Conservation (phyloP, 2,329 filamentous ascomycete genomes). For the Colletotrichum viniferum region DNA sequence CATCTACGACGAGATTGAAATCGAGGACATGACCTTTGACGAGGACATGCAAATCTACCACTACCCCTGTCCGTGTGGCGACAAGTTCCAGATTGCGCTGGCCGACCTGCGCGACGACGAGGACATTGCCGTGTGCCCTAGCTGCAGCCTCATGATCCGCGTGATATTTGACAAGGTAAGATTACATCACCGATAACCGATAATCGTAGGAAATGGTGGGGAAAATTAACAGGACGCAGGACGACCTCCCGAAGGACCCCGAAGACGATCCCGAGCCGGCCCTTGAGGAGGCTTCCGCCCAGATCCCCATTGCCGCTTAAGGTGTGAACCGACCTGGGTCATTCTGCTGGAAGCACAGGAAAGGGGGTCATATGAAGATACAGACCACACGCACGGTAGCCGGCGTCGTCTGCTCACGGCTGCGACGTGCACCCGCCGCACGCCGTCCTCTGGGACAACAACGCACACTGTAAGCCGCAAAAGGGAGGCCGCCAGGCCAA, state of each 20-base stretch:
- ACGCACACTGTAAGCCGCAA: neutral
- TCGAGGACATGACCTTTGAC: slow-evolving; percentile 97
- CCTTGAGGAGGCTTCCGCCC: slow-evolving; percentile 32
- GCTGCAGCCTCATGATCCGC: slow-evolving; percentile 94
- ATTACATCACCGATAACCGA: too few species aligned
- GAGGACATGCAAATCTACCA: slow-evolving; percentile 83
- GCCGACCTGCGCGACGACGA: slow-evolving; percentile 85
- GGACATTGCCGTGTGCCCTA: slow-evolving; percentile 96
- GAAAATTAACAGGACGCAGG: slow-evolving; percentile 31
- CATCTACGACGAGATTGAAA: slow-evolving; percentile 97
- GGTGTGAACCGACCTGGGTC: neutral
- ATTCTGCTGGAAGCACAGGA: neutral
- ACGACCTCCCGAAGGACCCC: slow-evolving; percentile 47
- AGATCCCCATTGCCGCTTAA: slow-evolving; percentile 47
- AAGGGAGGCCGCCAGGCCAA: neutral
- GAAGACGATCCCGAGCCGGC: slow-evolving; percentile 33
- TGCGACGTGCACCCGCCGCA: neutral
- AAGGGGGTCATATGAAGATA: neutral
- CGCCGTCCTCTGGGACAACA: neutral
- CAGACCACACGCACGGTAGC: neutral
- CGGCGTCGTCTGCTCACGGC: neutral
- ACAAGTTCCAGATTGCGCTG: slow-evolving; percentile 90
- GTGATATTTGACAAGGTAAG: slow-evolving; percentile 86
- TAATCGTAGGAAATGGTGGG: too few species aligned
- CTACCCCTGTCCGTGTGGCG: slow-evolving; percentile 96